These are phyloP conservation scores for Circinella minor DNA, from an alignment of 371 early-diverging fungal species.

Conservation along the genomic window DNA sequence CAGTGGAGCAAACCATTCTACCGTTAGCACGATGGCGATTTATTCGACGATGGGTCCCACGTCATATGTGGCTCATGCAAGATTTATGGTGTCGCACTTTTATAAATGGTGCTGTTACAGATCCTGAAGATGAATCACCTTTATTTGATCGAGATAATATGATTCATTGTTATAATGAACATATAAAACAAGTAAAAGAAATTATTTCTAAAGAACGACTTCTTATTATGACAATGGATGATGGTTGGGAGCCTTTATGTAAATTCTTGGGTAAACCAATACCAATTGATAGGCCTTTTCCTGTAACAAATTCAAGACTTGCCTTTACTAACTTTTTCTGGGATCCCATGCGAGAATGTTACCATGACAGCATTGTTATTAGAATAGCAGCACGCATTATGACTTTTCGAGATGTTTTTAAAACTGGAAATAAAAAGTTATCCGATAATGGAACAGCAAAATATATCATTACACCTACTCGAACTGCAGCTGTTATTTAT, in stretches of 20 bases:
- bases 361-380: no score
- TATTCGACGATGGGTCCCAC: background rate
- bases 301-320: background rate
- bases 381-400: no score
- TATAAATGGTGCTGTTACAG: background rate
- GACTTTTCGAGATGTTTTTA: no score
- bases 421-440: no score
- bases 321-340: background rate
- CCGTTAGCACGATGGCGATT: background rate
- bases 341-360: background rate
- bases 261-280: conserved; percentile 17
- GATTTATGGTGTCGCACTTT: background rate
- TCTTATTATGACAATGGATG: conserved; percentile 25
- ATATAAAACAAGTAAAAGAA: conserved; percentile 12
- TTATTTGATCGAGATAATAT: conserved; percentile 4
- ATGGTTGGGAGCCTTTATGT: conserved; percentile 29
- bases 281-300: background rate
- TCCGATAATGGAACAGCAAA: no score
- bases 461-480: no score
- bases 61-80: background rate
- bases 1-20: conserved; percentile 29
- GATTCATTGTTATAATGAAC: conserved; percentile 8
- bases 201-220: conserved; percentile 19
- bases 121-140: background rate
- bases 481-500: no score